Conservation (phyloP, 2,329 filamentous ascomycete species). For the Penicillium expansum region DNA sequence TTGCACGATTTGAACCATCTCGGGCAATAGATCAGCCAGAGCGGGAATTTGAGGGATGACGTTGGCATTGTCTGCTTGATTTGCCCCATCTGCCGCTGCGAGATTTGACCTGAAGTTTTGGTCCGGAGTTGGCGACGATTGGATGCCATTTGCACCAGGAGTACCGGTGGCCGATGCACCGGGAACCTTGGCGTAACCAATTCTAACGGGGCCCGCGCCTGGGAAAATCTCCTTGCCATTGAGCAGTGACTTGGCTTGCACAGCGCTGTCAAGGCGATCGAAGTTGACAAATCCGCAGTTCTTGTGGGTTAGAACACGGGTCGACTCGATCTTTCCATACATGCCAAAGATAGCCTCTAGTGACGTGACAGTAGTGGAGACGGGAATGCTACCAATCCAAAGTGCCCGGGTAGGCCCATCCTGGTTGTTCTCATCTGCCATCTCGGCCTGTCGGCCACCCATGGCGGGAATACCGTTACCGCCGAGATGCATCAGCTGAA, state of each 20-base stretch:
- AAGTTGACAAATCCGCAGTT: constrained; percentile 99
- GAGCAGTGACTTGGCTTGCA: constrained; percentile 80
- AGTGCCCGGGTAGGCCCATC: constrained; percentile 89
- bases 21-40: constrained; percentile 72
- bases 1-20: constrained; percentile 81
- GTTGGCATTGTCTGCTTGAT: constrained; percentile 33
- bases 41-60: constrained; percentile 61
- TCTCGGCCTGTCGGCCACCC: constrained; percentile 62
- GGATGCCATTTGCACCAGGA: constrained; percentile 81
- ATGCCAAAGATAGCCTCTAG: constrained; percentile 91
- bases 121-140: constrained; percentile 87
- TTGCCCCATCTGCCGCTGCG: constrained; percentile 27
- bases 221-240: constrained; percentile 99
- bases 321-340: constrained; percentile 89
- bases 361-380: constrained; percentile 93
- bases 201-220: constrained; percentile 87
- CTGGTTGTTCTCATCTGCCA: constrained; percentile 72
- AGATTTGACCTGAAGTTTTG: constrained; percentile 56
- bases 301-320: constrained; percentile 93
- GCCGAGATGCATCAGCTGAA: constrained; percentile 72
- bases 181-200: constrained; percentile 95
- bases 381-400: constrained; percentile 96
- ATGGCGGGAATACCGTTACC: constrained; percentile 48
- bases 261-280: constrained; percentile 83
- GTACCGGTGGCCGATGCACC: constrained; percentile 76